phyloP scores from a whole-genome alignment of 176 grass and related monocot genomes.

The Dendrocalamus sinicus region DNA sequence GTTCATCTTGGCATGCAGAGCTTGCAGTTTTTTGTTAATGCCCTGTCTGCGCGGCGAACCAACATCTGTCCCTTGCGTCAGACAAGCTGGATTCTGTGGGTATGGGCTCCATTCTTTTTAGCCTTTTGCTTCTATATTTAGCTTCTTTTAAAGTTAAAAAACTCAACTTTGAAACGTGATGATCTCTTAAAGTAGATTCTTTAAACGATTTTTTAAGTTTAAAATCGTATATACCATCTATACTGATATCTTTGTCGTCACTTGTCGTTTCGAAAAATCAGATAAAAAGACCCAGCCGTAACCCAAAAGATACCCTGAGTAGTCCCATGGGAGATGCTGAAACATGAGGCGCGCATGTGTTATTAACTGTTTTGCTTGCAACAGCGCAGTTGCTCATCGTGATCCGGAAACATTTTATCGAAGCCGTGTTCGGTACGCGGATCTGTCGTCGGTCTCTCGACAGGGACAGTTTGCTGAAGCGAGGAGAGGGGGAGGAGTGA shows the following conservation, averaged over 20 bases:
- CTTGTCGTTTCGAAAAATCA: fast-evolving
- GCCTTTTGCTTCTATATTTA: too few species aligned
- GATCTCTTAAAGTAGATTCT: too few species aligned
- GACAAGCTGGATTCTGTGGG: conserved; percentile 8
- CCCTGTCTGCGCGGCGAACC: background rate
- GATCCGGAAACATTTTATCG: background rate
- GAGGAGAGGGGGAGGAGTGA: background rate
- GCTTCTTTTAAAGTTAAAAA: too few species aligned
- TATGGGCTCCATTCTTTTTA: too few species aligned
- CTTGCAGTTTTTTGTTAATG: background rate
- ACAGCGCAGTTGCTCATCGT: background rate
- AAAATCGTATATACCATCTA: too few species aligned
- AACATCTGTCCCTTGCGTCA: background rate
- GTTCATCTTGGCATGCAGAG: background rate
- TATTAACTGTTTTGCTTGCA: conserved; percentile 1
- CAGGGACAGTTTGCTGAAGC: background rate
- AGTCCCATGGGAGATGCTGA: background rate
- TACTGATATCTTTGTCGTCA: fast-evolving
- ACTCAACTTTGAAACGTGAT: fast-evolving
- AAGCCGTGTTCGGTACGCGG: background rate
- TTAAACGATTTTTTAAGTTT: fast-evolving
- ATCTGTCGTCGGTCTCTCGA: background rate
- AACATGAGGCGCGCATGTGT: background rate
- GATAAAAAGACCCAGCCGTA: too few species aligned
- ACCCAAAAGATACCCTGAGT: too few species aligned